phyloP scores from a whole-genome alignment of 371 early-diverging fungal species.

The Mucor ambiguus region DNA sequence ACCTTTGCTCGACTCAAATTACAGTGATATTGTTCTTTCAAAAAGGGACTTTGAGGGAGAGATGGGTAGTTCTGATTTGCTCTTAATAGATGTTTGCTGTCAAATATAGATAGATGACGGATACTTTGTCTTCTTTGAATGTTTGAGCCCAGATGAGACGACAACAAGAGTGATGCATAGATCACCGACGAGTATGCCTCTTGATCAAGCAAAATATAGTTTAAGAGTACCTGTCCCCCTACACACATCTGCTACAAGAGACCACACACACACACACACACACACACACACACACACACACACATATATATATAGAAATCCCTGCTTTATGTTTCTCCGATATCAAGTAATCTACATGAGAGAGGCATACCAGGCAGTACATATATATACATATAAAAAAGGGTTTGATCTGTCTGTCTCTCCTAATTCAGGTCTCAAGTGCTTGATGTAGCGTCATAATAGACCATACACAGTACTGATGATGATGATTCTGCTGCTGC shows the following conservation, averaged over 20 bases:
- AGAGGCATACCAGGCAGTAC: slow-evolving; percentile 9
- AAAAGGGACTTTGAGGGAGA: not conserved
- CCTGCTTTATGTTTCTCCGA: slow-evolving; percentile 1
- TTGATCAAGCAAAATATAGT: not conserved
- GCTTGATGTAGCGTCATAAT: not conserved
- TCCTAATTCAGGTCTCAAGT: not conserved
- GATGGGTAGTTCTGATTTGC: not conserved
- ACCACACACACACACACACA: not conserved
- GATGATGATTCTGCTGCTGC: not conserved
- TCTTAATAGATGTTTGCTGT: not conserved
- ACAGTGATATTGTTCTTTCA: not conserved
- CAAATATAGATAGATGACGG: not conserved
- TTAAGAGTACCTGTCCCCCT: not conserved
- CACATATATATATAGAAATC: too few relatives aligned
- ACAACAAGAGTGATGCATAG: not conserved
- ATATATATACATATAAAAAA: slow-evolving; percentile 13
- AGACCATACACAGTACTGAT: not conserved
- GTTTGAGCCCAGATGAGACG: too few relatives aligned
- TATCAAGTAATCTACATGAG: not conserved
- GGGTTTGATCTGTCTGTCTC: not conserved
- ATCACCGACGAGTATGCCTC: not conserved
- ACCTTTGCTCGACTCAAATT: not conserved
- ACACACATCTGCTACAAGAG: not conserved
- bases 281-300: too few relatives aligned
- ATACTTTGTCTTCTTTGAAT: too few relatives aligned